Base-by-base conservation (phyloP, 441 rosid genomes). In the Populus tomentosa region DNA sequence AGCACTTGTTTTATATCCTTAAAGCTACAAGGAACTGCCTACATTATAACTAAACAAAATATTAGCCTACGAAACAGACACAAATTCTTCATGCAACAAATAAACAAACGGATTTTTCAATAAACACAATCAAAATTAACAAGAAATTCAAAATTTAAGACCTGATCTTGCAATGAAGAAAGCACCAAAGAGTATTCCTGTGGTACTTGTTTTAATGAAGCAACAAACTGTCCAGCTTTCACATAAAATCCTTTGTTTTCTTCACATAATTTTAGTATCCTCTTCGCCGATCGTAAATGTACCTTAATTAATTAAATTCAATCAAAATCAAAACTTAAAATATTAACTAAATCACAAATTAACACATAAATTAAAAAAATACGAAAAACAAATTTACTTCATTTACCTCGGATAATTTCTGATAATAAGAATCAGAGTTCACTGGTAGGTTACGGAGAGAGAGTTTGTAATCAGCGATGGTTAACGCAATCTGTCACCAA, bases 151-250 rank as follows among this genome's bases (percentile, higher is more conserved):
- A 63, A 16, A 70, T 50, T 38, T 26, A 67, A 35, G 56, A 92
- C 98, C 93, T 95, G 87, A 81, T 95, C 94, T 84, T 91, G 97
- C 77, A 95, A 84, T 5, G 97, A 85, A 13, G 94, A 90, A 82
- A 95, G 95, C 24, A 82, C 85, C 16, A 81, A 78, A 6, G 91
- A 83, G 80, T 94, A 94, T 80, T 93, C 97, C 77, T 84, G 86
- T 1, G 98, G 98, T 77, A 88, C 92, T 72, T 90, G 95, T 79
- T 89, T 86, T 85, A 95, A 35, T 23, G 98, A 86, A 61, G 94
- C 89, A 72, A 91, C 92, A 84, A 91, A 95, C 80, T 95, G 98
- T 59, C 98, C 98, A 38, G 98, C 98, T 89, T 95, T 95, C 77
- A 90, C 87, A 73, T 91, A 95, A 83, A 95, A 91, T 53, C 97